Evolutionary conservation across 2,329 filamentous ascomycete genomes (phyloP), one percentile per base, ranked within the genome.

Genomic region (Botryosphaeria agaves): DNA sequence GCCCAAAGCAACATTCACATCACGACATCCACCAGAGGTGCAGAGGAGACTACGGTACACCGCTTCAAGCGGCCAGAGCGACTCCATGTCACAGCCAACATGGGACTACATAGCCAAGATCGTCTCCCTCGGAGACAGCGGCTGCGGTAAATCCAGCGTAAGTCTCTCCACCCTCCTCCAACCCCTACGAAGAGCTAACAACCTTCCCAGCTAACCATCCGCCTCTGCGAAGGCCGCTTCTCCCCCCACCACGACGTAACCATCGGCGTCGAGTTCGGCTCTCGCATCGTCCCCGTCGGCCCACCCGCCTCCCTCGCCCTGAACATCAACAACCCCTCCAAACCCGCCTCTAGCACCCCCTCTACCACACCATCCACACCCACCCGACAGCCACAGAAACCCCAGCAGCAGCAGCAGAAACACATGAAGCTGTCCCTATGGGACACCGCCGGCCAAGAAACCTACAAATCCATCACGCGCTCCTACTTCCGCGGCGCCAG

Each of bases 21-120:
- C n/a, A n/a, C n/a, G n/a, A n/a, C n/a, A n/a, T n/a, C n/a, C n/a
- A n/a, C n/a, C n/a, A n/a, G n/a, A n/a, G n/a, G n/a, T n/a, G n/a
- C n/a, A n/a, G n/a, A n/a, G n/a, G n/a, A n/a, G n/a, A n/a, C n/a
- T n/a, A n/a, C n/a, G n/a, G n/a, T n/a, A n/a, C n/a, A n/a, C n/a
- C n/a, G n/a, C n/a, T n/a, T n/a, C n/a, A n/a, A n/a, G n/a, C n/a
- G n/a, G n/a, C n/a, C n/a, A n/a, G n/a, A n/a, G n/a, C n/a, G n/a
- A n/a, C 21, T 12, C 26, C 32, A 63, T 63, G 59, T 46, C 64
- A 39, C 69, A 75, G 47, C 77, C 83, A 56, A n/a, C n/a, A n/a
- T 95, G 87, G 87, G 84, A 95, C 62, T 95, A 91, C 64, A 98
- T 95, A 52, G 85, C 87, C 55, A 98, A 98, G 60, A 81, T 98